Evolutionary conservation across 805 yeast species (phyloP), one percentile per base, ranked within the genome.

Genomic region (Myxozyma kluyveri): DNA sequence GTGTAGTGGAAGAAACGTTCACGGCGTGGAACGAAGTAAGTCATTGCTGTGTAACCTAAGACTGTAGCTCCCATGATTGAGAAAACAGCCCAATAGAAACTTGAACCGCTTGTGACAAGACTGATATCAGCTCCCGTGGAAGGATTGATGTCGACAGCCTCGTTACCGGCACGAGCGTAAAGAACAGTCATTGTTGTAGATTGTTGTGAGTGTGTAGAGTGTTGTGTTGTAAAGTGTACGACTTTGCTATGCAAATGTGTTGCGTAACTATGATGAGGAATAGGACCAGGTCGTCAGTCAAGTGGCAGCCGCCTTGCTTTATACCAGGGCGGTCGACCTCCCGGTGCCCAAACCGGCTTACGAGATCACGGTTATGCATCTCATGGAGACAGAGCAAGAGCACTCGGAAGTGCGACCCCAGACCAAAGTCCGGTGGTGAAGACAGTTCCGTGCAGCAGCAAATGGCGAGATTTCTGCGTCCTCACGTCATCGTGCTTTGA

Each of bases 11-110:
- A 66, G 41, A 73, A 62, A 50, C 75, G 67, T 52, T 72, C 67
- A 40, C 61, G 61, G 7, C 66, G 62, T 18, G 70, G 69, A 17
- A 45, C 54, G 10, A 37, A 37, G 49, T 26, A 66, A 56, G 67
- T 64, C 32, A 67, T 44, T 24, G 57, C 59, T 37, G 63, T 54
- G 57, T 60, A 55, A n/a, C 62, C 45, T 14, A 74, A 24, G 3
- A 79, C 63, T n/a, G 73, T 63, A 0, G 73, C 43, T 18, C 71
- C 71, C 60, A 80, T 75, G 35, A 79, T 47, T 3, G 78, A 65
- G 61, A 82, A 81, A 12, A 71, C 82, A 1, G 86, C 76, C 86
- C 86, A 82, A 58, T 78, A 72, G 86, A 85, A 82, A 65, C 78
- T 79, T 6, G 85, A 80, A 64, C 88, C 86, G 61, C 77, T 79